Base-by-base conservation (phyloP, 148 eudicot genomes). In the Cornus kousa region DNA sequence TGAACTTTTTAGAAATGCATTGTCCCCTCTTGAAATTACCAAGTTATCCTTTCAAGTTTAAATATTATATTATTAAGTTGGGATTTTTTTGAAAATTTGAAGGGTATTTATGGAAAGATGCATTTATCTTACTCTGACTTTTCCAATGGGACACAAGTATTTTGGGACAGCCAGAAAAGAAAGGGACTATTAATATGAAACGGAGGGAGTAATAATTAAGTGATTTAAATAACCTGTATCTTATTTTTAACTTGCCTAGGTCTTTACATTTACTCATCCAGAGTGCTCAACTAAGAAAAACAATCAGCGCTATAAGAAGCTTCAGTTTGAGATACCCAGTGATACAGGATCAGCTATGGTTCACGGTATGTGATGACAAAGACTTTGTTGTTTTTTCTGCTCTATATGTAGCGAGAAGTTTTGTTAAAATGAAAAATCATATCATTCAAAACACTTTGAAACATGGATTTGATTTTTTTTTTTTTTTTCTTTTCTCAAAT, bases 261-360 rank as follows among this genome's bases (percentile, higher is more conserved):
- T 96, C 39, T 96, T 96, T 83, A 92, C 91, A 50, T 96, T 96
- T 85, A 80, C 87, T 69, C 99, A 96, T 82, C 99, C 99, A 20
- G 83, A 93, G 57, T 33, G 83, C 79, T 88, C 98, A 70, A 77
- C 83, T 17, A 73, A 82, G 79, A 88, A 79, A 69, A 86, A 79
- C 82, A 96, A 96, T 83, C 87, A 96, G 80, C 92, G 95, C 9
- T 93, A 96, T 79, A 81, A 81, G 74, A 93, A 89, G 89, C 91
- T 96, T 78, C 85, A 78, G 65, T 96, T 92, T 83, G 91, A 96
- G 77, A 77, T 93, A 66, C 97, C 98, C 16, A 68, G 74, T 14
- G 99, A 93, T 76, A 88, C 99, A 66, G 99, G 99, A 66, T 89
- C 99, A 76, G 89, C 91, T 76, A 72, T 93, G 85, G 92, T 96